Evolutionary conservation across 495 filamentous ascomycete species (phyloP).

Genomic region (Aspergillus nanangensis): DNA sequence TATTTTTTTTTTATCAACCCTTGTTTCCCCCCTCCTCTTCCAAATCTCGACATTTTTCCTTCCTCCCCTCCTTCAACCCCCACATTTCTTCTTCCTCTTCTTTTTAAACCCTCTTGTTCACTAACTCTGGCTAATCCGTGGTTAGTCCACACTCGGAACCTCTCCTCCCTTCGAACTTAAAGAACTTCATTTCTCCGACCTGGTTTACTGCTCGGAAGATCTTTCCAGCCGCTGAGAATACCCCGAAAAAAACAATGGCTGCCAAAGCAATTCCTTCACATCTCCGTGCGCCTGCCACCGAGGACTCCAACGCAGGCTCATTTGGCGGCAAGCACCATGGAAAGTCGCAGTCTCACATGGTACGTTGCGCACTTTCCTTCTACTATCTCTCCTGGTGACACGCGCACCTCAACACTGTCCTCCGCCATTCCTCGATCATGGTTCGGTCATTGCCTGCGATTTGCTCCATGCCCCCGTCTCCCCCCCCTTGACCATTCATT

Average conservation of each 20-base stretch:
- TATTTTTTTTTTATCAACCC: background rate
- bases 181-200: background rate
- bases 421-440: background rate
- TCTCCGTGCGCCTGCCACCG: slow-evolving; percentile 59
- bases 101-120: too few species aligned
- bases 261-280: slow-evolving; percentile 71
- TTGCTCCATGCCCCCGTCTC: too few species aligned
- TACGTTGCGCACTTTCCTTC: slow-evolving; percentile 55
- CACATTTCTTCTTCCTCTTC: too few species aligned
- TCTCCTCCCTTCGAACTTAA: background rate
- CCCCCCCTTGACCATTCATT: too few species aligned
- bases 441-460: too few species aligned
- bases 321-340: slow-evolving; percentile 81
- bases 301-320: slow-evolving; percentile 49
- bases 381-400: too few species aligned
- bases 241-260: slow-evolving; percentile 73
- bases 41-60: background rate
- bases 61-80: too few species aligned
- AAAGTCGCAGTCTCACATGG: slow-evolving; percentile 94
- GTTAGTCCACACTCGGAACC: too few species aligned
- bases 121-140: too few species aligned
- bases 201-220: too few species aligned
- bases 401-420: background rate
- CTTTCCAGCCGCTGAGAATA: too few species aligned
- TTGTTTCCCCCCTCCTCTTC: background rate